Evolutionary conservation across 495 filamentous ascomycete genomes (phyloP), one percentile per base, ranked within the genome.

Genomic region (Lichenothelia convexa): DNA sequence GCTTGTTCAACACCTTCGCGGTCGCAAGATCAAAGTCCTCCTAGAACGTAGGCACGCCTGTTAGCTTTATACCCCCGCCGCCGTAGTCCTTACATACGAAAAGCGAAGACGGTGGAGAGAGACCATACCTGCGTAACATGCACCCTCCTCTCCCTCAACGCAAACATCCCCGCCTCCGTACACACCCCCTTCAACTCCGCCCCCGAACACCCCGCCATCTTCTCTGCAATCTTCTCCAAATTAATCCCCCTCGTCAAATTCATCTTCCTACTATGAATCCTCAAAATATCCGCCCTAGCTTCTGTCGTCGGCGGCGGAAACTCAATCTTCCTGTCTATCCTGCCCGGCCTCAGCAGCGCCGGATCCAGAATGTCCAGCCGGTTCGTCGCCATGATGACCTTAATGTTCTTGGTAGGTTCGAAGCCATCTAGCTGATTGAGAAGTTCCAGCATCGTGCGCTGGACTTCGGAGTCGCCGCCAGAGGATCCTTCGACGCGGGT

Each of bases 341-440:
- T 80, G 18, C 89, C 89, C 11, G 91, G 91, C 24, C 89, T 75
- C 42, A 99, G 65, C 26, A 99, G 65, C 5, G 89, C 89, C 0
- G 89, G 89, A 56, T 99, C 89, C 18, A 99, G 70, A 46, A 95
- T 95, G 53, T 99, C 89, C 31, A 95, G 68, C 52, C 89, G 78
- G 57, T 99, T 99, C 11, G 89, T 99, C 16, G 89, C 89, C 89
- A 95, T 95, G 60, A 99, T 87, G 52, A 99, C 87, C 58, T 99
- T 99, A 71, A 99, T 95, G 57, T 94, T 93, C 64, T 95, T 94
- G n/a, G 89, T 95, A 0, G 87, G 89, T 60, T 95, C 91, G 58
- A 99, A 99, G 7, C 89, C 89, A 51, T 99, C 89, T 24, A 99
- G 72, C 64, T 99, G 89, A 59, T 99, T 99, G 39, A 97, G 71